Evolutionary conservation across 345 rosid species (phyloP), one percentile per base, ranked within the genome.

Genomic region (Eutrema yunnanense): DNA sequence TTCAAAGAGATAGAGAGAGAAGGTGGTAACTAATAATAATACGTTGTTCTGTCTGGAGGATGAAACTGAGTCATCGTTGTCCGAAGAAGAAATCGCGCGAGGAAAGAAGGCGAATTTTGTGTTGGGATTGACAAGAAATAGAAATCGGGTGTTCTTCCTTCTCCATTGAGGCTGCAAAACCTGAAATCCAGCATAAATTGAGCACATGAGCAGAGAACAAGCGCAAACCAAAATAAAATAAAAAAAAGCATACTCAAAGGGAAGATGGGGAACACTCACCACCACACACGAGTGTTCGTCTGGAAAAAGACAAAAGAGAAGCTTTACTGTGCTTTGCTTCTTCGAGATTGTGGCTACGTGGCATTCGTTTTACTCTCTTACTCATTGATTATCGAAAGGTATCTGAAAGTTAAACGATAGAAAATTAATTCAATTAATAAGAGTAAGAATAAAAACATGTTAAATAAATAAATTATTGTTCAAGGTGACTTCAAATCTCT

Each of bases 21-120:
- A 40, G 42, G 63, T 29, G 10, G 59, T 54, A 34, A 7, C 50
- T 8, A 6, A 26, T 34, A 62, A 19, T n/a, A 62, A 29, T 79
- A 76, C 88, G 79, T 80, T 82, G 73, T 47, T 82, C 71, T 78
- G 83, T 73, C 72, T 76, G 52, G 88, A 83, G 29, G 60, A 64
- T 34, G 84, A 71, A 48, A 69, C 27, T 5, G 86, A 71, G 57
- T 77, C 83, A 34, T 83, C 76, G 42, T 79, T 74, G 43, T 84
- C 75, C n/a, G 87, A 79, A 69, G 82, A 82, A 66, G 74, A 76
- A 69, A 83, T 11, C 36, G 79, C 67, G 27, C 73, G 81, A 48
- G 84, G 70, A 30, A 68, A 22, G 74, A 82, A 81, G 77, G 33
- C 46, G 33, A 65, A 43, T 44, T 79, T 81, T 62, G 69, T 58